A percentile compares a stretch with the other conserved stretches of the same genome.
phyloP scores from a whole-genome alignment of 2,329 filamentous ascomycete genomes.

The Paraconiothyrium brasiliense region DNA sequence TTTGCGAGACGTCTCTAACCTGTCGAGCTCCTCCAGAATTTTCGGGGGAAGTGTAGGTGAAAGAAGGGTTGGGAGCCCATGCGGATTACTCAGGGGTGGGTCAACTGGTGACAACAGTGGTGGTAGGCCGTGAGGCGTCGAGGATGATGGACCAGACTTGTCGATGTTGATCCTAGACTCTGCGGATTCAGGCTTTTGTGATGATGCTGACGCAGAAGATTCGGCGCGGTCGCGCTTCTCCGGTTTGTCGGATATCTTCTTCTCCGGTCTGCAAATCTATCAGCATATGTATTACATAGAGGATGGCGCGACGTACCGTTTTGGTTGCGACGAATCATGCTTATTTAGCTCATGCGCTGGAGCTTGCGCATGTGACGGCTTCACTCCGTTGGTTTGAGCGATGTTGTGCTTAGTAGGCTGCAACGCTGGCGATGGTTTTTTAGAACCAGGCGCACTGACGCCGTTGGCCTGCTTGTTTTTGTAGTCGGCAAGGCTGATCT shows the following conservation, averaged over 20 bases:
- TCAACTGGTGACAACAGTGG: conserved; percentile 51
- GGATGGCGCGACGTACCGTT: conserved; percentile 27
- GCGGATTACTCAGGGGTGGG: conserved; percentile 52
- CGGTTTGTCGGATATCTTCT: conserved; percentile 27
- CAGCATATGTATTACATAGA: conserved; percentile 20
- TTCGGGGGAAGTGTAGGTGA: conserved; percentile 67
- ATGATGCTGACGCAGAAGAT: conserved; percentile 27
- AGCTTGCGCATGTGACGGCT: conserved; percentile 31
- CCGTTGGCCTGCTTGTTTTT: conserved; percentile 62
- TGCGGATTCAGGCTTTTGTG: conserved; percentile 50
- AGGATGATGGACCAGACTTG: conserved; percentile 38
- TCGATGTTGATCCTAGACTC: conserved; percentile 44
- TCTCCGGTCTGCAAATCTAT: conserved; percentile 32
- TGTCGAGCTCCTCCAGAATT: conserved; percentile 63
- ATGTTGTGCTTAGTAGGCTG: conserved; percentile 32
- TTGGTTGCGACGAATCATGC: conserved; percentile 26
- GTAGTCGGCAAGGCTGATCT: conserved; percentile 69
- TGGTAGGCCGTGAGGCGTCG: conserved; percentile 50
- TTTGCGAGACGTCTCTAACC: conserved; percentile 50
- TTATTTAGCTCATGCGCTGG: conserved; percentile 23
- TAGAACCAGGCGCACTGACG: conserved; percentile 39
- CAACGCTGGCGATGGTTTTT: conserved; percentile 41
- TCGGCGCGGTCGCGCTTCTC: conserved; percentile 27
- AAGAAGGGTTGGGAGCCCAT: conserved; percentile 62
- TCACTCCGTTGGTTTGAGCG: conserved; percentile 38